Evolutionary conservation across 1,284 basidiomycete species (phyloP).

Genomic region (Naganishia albida): DNA sequence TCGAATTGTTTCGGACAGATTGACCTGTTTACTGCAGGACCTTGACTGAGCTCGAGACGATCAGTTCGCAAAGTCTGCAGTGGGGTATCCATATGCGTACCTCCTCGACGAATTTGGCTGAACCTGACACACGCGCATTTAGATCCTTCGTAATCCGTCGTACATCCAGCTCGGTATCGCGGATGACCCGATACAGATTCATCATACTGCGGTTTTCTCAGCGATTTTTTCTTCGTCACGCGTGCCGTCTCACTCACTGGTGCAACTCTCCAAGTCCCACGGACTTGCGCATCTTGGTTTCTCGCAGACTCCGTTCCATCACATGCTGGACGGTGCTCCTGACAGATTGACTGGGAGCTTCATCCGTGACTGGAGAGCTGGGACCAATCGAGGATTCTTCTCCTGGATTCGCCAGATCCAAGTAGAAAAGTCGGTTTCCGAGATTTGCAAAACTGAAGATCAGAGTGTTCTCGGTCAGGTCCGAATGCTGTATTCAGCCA

Average conservation of each 20-base stretch:
- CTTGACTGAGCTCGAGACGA: neutral
- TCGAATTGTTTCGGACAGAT: neutral
- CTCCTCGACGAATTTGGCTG: slow-evolving; percentile 3
- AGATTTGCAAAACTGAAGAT: slow-evolving; percentile 3
- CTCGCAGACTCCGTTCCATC: slow-evolving; percentile 49
- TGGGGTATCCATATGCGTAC: neutral
- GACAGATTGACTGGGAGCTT: slow-evolving; percentile 4
- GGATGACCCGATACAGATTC: slow-evolving; percentile 67
- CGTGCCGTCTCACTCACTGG: slow-evolving; percentile 41
- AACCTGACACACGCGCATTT: slow-evolving; percentile 7
- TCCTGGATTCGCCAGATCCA: slow-evolving; percentile 1
- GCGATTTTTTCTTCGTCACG: neutral
- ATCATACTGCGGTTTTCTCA: slow-evolving; percentile 60
- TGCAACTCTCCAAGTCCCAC: slow-evolving; percentile 47
- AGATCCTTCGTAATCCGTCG: slow-evolving; percentile 13
- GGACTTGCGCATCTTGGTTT: slow-evolving; percentile 53
- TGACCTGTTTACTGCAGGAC: slow-evolving; percentile 7
- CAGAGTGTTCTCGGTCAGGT: slow-evolving; percentile 17
- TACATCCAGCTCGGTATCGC: slow-evolving; percentile 67
- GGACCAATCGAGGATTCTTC: neutral
- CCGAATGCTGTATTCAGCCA: too few species aligned
- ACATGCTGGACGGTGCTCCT: slow-evolving; percentile 30
- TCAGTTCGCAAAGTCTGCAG: neutral
- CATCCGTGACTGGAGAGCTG: neutral
- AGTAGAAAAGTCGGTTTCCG: slow-evolving; percentile 15